Percentiles rank a stretch among this genome's conserved stretches.
Conservation (phyloP, 2,329 filamentous ascomycete genomes). For the Fusarium austroafricanum region DNA sequence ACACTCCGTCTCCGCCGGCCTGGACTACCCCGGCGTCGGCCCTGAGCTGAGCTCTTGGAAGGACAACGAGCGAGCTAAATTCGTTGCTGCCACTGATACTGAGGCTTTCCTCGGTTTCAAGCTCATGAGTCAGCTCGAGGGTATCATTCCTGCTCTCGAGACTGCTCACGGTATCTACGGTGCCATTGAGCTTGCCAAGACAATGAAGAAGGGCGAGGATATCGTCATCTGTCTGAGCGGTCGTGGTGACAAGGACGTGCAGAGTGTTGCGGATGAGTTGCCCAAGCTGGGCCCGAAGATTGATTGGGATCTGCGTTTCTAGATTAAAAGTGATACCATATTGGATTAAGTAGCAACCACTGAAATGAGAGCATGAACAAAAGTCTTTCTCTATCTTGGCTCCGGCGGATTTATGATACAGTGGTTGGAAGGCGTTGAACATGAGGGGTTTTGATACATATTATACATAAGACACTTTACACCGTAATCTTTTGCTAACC, state of each 20-base stretch:
- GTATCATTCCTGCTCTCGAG: conserved; percentile 96
- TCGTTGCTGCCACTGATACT: conserved; percentile 90
- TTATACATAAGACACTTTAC: conserved; percentile 44
- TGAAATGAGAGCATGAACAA: conserved; percentile 34
- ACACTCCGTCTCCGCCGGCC: conserved; percentile 94
- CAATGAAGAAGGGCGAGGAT: conserved; percentile 87
- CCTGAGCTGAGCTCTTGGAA: conserved; percentile 95
- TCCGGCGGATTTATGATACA: conserved; percentile 42
- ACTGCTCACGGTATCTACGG: conserved; percentile 93
- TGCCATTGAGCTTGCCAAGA: conserved; percentile 90
- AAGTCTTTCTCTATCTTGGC: conserved; percentile 22
- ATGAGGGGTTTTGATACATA: conserved; percentile 45
- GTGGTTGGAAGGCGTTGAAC: conserved; percentile 42
- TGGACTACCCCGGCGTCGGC: conserved; percentile 97
- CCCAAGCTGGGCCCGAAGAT: conserved; percentile 90
- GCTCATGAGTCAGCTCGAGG: conserved; percentile 86
- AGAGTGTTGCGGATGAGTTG: conserved; percentile 95
- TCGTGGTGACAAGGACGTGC: conserved; percentile 97
- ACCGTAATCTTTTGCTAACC: conserved; percentile 35
- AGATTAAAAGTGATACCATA: conserved; percentile 39
- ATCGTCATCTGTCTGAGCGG: conserved; percentile 95
- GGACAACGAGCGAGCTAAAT: conserved; percentile 85
- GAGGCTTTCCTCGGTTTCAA: conserved; percentile 91
- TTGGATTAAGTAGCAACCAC: conserved; percentile 24
- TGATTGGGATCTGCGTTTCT: conserved; percentile 75